Percentiles rank a stretch among this genome's conserved stretches.
Conservation (phyloP, 2,329 filamentous ascomycete genomes). For the Talaromyces sp. region DNA sequence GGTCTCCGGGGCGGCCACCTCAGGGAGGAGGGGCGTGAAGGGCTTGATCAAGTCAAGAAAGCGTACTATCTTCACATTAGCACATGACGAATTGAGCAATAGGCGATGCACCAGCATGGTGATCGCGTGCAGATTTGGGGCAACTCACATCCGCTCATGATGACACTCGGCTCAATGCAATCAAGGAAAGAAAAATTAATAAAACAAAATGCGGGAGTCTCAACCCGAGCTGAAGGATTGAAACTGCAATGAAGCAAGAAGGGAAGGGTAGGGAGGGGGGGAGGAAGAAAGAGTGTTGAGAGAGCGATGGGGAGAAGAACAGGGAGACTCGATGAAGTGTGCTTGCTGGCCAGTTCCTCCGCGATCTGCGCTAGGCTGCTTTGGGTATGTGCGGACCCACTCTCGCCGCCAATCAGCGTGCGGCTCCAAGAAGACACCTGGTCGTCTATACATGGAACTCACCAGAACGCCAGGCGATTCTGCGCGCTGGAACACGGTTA, state of each 20-base stretch:
- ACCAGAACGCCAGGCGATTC: not conserved
- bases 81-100: not conserved
- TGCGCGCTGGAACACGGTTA: not conserved
- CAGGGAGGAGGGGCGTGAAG: slow-evolving; percentile 97
- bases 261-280: slow-evolving; percentile 17
- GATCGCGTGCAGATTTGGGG: slow-evolving; percentile 22
- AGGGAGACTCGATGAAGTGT: slow-evolving; percentile 4
- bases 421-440: slow-evolving; percentile 7
- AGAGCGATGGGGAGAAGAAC: slow-evolving; percentile 13
- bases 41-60: slow-evolving; percentile 99
- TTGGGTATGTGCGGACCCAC: slow-evolving; percentile 1
- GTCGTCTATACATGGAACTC: not conserved
- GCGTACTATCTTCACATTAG: slow-evolving; percentile 61
- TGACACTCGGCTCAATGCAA: slow-evolving; percentile 36
- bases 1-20: slow-evolving; percentile 97
- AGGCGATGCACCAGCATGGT: slow-evolving; percentile 13
- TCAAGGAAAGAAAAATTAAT: slow-evolving; percentile 18
- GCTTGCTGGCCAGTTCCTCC: slow-evolving; percentile 26
- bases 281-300: slow-evolving; percentile 15
- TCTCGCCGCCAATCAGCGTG: slow-evolving; percentile 7
- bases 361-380: slow-evolving; percentile 8
- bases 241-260: slow-evolving; percentile 21
- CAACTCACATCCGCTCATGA: slow-evolving; percentile 56
- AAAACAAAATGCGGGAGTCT: slow-evolving; percentile 23
- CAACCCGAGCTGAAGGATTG: slow-evolving; percentile 31